Evolutionary conservation across 1,284 basidiomycete genomes (phyloP).

Genomic region (Ceratobasidium sp.): DNA sequence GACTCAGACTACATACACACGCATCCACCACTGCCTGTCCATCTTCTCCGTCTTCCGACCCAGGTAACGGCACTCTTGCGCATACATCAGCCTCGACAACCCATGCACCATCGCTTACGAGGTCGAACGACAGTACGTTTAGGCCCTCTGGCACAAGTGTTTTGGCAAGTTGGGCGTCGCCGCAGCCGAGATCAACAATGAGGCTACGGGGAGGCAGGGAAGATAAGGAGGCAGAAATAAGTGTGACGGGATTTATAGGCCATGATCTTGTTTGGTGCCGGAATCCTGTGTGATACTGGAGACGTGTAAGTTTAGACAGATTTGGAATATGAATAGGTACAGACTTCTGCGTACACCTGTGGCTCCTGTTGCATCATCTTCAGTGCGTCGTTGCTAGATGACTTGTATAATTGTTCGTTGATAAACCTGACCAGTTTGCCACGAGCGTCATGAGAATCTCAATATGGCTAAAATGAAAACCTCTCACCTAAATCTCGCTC

Average conservation of each 20-base stretch:
- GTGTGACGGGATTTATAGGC: constrained; percentile 91
- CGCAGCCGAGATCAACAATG: constrained; percentile 95
- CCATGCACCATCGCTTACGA: constrained; percentile 79
- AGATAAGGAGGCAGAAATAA: constrained; percentile 70
- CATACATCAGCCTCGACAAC: constrained; percentile 87
- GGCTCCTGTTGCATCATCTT: constrained; percentile 86
- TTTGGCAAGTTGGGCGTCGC: constrained; percentile 90
- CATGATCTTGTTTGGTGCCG: constrained; percentile 88
- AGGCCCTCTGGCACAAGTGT: constrained; percentile 76
- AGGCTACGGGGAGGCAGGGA: constrained; percentile 75
- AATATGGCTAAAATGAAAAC: too few species aligned
- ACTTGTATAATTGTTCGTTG: constrained; percentile 90
- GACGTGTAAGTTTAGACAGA: constrained; percentile 33
- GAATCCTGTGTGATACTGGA: constrained; percentile 92
- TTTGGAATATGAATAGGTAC: constrained; percentile 50
- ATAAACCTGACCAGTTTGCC: constrained; percentile 70
- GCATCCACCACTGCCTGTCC: constrained; percentile 81
- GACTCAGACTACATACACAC: constrained; percentile 91
- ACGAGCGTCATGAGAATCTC: not conserved
- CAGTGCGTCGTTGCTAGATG: constrained; percentile 77
- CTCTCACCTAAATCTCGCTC: constrained; percentile 84
- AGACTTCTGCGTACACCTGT: constrained; percentile 79
- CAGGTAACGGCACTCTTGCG: constrained; percentile 79
- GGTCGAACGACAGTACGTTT: constrained; percentile 82
- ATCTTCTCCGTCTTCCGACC: constrained; percentile 74